Base-by-base conservation (phyloP, 2,329 filamentous ascomycete species). In the Zymoseptoria brevis region DNA sequence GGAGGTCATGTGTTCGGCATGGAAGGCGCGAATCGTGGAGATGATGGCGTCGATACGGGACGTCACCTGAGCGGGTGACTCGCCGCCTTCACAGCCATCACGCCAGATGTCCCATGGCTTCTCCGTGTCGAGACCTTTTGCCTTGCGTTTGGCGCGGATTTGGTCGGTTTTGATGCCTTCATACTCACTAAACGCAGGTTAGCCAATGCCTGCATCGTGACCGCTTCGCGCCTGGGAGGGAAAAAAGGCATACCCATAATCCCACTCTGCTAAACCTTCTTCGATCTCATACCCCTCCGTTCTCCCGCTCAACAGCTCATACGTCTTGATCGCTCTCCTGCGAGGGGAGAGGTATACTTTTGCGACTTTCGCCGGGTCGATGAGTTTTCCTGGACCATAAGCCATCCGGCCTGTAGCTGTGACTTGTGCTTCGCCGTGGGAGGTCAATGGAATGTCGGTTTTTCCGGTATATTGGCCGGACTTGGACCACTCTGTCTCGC, bases 401-500 rank as follows among this genome's bases (percentile, higher is more conserved):
- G 83, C 74, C 13, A 74, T 72, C 53, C 70, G 68, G 19, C 75
- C 76, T 4, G 79, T 78, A 9, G 71, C 71, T 9, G 64, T 67
- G 59, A 83, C 78, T 68, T 82, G 80, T 56, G 88, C 78, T 91
- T 72, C 88, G 56, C 93, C 93, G 71, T 90, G 88, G 55, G 81
- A 76, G 0, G 92, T 96, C 45, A 96, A 80, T 1, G 90, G 87
- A 3, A 97, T 88, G 70, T 97, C 92, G n/a, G 88, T 89, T 26
- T 79, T 81, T 55, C 91, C 88, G 0, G 93, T 97, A 75, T 96
- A 90, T 56, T 85, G 67, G 19, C 72, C 92, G 66, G 87, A 87
- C 53, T 96, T 84, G 4, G 89, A 95, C 92, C 92, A 97, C 78
- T 96, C 90, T 3, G 92, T 97, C 78, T 96, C 90, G 75, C 92